A percentile compares a stretch with the other conserved stretches of the same genome.
These are phyloP conservation scores for Grosmannia serpens DNA, from an alignment of 2,329 filamentous ascomycete species.

Conservation along the genomic window DNA sequence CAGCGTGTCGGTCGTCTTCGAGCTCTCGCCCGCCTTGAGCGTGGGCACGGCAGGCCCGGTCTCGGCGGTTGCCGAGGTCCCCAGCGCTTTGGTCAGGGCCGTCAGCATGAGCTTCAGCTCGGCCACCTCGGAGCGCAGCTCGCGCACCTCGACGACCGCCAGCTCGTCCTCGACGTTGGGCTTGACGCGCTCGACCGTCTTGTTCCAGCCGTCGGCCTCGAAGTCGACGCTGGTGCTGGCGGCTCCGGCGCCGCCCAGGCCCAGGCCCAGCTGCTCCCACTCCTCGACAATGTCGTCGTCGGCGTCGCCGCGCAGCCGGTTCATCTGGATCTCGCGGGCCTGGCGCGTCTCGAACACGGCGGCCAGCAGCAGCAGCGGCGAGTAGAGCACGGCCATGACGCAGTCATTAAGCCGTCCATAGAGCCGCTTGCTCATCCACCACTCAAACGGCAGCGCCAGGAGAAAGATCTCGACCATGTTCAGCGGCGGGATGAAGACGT, in stretches of 20 bases:
- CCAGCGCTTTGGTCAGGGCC: constrained; percentile 4
- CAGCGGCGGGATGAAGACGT: constrained; percentile 93
- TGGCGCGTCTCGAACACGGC: constrained; percentile 58
- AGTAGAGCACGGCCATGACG: constrained; percentile 61
- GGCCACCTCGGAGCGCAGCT: constrained; percentile 46
- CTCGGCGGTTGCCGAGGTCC: not conserved
- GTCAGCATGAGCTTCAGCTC: constrained; percentile 40
- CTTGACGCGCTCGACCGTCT: constrained; percentile 62
- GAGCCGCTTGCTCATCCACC: constrained; percentile 69
- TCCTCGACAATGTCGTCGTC: constrained; percentile 86
- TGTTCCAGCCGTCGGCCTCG: constrained; percentile 74
- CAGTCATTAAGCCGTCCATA: constrained; percentile 81
- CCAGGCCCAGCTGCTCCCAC: constrained; percentile 72
- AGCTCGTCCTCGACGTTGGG: constrained; percentile 75
- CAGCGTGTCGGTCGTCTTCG: not conserved
- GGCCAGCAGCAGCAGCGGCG: constrained; percentile 67
- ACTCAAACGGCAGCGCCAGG: constrained; percentile 74
- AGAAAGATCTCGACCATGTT: constrained; percentile 83
- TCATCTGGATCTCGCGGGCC: constrained; percentile 56
- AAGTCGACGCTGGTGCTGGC: constrained; percentile 51
- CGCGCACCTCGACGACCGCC: constrained; percentile 56
- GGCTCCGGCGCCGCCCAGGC: constrained; percentile 53
- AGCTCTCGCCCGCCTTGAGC: not conserved
- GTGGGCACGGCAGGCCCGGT: not conserved
- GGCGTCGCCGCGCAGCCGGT: constrained; percentile 68